Evolutionary conservation across 192 early-diverging fungal species (phyloP), one percentile per base, ranked within the genome.

Genomic region (Coemansia umbellata): DNA sequence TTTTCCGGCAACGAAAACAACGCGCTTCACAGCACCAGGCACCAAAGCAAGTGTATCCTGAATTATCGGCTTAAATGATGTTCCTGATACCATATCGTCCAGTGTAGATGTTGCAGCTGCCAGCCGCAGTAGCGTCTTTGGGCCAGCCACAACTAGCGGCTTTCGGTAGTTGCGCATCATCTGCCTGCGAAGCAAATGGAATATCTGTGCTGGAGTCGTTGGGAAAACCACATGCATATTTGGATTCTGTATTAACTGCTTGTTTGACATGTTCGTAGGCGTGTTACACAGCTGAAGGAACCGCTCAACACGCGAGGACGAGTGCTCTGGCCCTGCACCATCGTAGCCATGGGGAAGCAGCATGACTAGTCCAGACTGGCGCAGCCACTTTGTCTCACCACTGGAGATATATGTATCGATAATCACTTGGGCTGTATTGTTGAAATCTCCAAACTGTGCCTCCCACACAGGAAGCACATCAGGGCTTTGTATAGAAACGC

Each of bases 361-460:
- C 91, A 98, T 90, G 3, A 93, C 91, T 32, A 98, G 54, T 1
- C 92, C 92, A 19, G 85, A 87, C 62, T 95, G 92, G 50, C 91
- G 79, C 52, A 98, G 77, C 95, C 95, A 98, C 73, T 98, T 98
- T 45, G 86, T 82, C 67, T 98, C 94, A 28, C 93, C 91, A 45
- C 82, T 87, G 4, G 85, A 63, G 21, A 98, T 60, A 68, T 87
- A 96, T 10, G 92, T 94, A 74, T 98, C 95, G 55, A 96, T 88
- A 17, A 93, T 90, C 32, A 96, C 91, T 62, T 98, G 93, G 0
- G 93, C 93, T 28, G 89, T 89, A 64, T 96, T 96, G 82, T 91
- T 91, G 63, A 98, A 98, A 69, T 98, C 95, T 48, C 95, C 95
- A 71, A 97, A 98, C 76, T 98, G 95, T 1, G 93, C 93, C 63